Base-by-base conservation (phyloP, 805 yeast genomes). In the Candida nanaspora region DNA sequence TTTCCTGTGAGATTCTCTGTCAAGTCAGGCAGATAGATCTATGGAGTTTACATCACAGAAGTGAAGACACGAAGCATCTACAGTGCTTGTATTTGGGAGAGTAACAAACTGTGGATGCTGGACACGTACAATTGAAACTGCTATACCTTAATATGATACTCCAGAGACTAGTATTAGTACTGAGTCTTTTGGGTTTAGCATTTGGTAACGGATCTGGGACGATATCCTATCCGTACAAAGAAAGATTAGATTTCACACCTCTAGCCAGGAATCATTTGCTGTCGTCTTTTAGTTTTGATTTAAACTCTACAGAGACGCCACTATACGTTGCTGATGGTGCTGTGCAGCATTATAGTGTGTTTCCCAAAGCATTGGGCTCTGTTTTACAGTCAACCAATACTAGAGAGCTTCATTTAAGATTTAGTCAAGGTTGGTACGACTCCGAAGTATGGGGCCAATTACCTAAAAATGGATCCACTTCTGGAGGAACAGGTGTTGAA, bases 401-500 rank as follows among this genome's bases (percentile, higher is more conserved):
- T 0, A 69, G 84, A 41, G 89, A 86, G 52, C 66, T 93, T 35
- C 95, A 86, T 57, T 63, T 93, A 44, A 66, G 97, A 41, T 93
- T 93, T 56, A 76, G 94, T 2, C 95, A 86, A 59, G 98, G 98
- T 0, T 84, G 88, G 80, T 93, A 96, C 91, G 96, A 93, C 55
- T 66, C 89, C 1, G 86, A 82, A 44, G 66, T 71, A 7, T 93
- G 96, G 94, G 98, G 98, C 0, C 64, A 69, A 35, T 68, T 86
- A 32, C 96, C 97, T 0, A 62, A 65, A 35, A 64, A 77, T 47
- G 98, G 98, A 1, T 54, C 60, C 11, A 64, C 63, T 41, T 72
- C 88, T 39, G 98, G 98, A 25, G 98, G 98, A 3, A 83, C 91
- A 3, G 98, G 98, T 36, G 95, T 91, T 14, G 98, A 93, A 60